Percentiles rank a stretch among this genome's conserved stretches.
These are phyloP conservation scores for Wickerhamomyces sp. DNA, from an alignment of 1,139 yeast genomes.

Conservation along the genomic window DNA sequence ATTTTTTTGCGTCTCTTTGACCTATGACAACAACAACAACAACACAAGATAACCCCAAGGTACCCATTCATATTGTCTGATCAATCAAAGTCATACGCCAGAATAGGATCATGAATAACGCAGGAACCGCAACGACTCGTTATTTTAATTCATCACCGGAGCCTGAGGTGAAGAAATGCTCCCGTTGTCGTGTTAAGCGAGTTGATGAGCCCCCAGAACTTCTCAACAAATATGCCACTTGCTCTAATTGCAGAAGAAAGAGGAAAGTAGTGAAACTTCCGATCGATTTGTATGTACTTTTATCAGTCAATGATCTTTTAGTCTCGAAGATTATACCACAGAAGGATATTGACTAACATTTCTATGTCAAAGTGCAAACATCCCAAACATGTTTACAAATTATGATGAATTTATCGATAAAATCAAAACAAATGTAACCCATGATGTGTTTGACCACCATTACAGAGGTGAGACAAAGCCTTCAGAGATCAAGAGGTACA, in stretches of 20 bases:
- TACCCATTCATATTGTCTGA: too few species aligned
- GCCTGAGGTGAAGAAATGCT: slow-evolving; percentile 29
- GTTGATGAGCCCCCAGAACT: slow-evolving; percentile 27
- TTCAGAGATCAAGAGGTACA: slow-evolving; percentile 27
- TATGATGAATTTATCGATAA: slow-evolving; percentile 28
- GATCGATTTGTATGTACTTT: slow-evolving; percentile 5
- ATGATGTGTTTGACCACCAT: slow-evolving; percentile 30
- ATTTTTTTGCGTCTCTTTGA: too few species aligned
- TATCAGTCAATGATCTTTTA: background rate
- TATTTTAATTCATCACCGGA: background rate
- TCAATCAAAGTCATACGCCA: too few species aligned
- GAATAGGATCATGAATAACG: too few species aligned
- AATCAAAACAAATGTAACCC: slow-evolving; percentile 27
- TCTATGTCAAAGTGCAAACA: background rate
- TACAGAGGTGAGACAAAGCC: slow-evolving; percentile 28
- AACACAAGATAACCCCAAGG: too few species aligned
- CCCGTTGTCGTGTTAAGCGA: slow-evolving; percentile 37
- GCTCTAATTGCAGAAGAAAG: slow-evolving; percentile 33
- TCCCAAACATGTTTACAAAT: slow-evolving; percentile 24
- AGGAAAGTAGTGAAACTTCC: slow-evolving; percentile 28
- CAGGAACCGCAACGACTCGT: background rate
- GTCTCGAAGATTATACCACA: too few species aligned
- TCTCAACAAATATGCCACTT: slow-evolving; percentile 34
- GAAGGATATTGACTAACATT: slow-evolving; percentile 2
- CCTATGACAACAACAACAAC: too few species aligned